These are phyloP conservation scores for Zhuliangozyma parablackwelliae DNA, from an alignment of 1,139 yeast species.

Conservation along the genomic window DNA sequence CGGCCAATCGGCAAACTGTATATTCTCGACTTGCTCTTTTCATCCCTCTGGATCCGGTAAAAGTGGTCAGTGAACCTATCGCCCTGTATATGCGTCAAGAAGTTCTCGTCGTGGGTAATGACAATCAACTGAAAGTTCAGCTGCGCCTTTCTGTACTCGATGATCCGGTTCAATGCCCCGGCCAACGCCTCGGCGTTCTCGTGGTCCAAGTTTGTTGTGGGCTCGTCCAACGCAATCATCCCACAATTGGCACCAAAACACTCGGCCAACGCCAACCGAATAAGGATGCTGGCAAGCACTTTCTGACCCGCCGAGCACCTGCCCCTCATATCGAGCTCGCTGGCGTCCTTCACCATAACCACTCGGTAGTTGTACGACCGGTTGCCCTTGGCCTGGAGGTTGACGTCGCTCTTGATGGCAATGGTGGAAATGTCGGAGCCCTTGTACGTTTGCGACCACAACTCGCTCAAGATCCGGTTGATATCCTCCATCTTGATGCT, in stretches of 20 bases:
- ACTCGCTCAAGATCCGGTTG: slow-evolving; percentile 78
- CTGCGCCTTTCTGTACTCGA: slow-evolving; percentile 70
- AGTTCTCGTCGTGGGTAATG: slow-evolving; percentile 94
- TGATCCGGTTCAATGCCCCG: slow-evolving; percentile 68
- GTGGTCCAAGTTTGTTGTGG: slow-evolving; percentile 90
- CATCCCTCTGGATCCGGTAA: slow-evolving; percentile 76
- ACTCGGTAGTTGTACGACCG: slow-evolving; percentile 88
- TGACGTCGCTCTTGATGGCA: slow-evolving; percentile 76
- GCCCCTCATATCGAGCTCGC: slow-evolving; percentile 96
- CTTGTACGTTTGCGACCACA: slow-evolving; percentile 91
- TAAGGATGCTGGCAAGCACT: slow-evolving; percentile 87
- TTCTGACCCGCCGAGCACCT: slow-evolving; percentile 98
- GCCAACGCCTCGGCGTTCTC: slow-evolving; percentile 90
- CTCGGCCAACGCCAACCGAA: slow-evolving; percentile 88
- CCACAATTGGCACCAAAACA: slow-evolving; percentile 96
- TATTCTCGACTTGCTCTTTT: slow-evolving; percentile 74
- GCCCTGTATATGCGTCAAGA: slow-evolving; percentile 80
- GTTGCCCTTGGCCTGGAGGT: slow-evolving; percentile 52
- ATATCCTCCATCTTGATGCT: slow-evolving; percentile 89
- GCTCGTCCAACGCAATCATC: slow-evolving; percentile 93
- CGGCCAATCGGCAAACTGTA: slow-evolving; percentile 39
- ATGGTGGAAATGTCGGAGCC: slow-evolving; percentile 96
- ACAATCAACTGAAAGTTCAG: slow-evolving; percentile 90
- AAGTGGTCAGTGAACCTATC: slow-evolving; percentile 84
- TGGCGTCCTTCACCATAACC: slow-evolving; percentile 89